Percentiles rank a stretch among this genome's conserved stretches.
Evolutionary conservation across 768 basidiomycete species (phyloP).

Genomic region (Piloderma croceum): DNA sequence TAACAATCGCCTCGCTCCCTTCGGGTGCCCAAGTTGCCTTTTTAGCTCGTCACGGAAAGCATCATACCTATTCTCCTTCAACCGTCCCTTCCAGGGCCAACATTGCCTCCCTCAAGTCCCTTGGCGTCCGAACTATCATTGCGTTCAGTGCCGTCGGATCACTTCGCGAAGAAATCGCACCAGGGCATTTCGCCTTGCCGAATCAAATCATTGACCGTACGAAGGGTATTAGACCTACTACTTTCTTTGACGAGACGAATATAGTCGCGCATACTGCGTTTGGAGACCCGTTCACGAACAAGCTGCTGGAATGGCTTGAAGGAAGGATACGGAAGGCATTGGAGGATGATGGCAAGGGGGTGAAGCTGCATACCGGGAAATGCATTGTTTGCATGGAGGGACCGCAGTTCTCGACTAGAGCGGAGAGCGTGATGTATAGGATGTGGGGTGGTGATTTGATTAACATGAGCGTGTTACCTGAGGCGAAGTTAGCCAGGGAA

Average conservation of each 20-base stretch:
- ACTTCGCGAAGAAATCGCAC: conserved; percentile 86
- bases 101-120: conserved; percentile 89
- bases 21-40: conserved; percentile 82
- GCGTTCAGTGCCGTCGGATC: conserved; percentile 97
- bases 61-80: conserved; percentile 76
- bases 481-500: conserved; percentile 95
- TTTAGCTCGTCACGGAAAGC: conserved; percentile 82
- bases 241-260: conserved; percentile 78
- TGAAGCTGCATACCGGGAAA: conserved; percentile 74
- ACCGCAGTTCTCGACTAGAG: conserved; percentile 95
- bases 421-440: conserved; percentile 92
- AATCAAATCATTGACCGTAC: conserved; percentile 95
- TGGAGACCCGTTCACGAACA: conserved; percentile 81
- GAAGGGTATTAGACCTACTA: conserved; percentile 84
- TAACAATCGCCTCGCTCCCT: conserved; percentile 85
- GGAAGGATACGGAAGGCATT: conserved; percentile 59
- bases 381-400: conserved; percentile 96
- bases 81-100: conserved; percentile 84
- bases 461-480: conserved; percentile 96
- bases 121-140: conserved; percentile 84
- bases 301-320: conserved; percentile 62
- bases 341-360: conserved; percentile 48
- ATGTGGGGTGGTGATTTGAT: conserved; percentile 90
- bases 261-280: conserved; percentile 92
- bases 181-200: conserved; percentile 85